phyloP scores from a whole-genome alignment of 2,329 filamentous ascomycete species.

The Tolypocladium tundrense region DNA sequence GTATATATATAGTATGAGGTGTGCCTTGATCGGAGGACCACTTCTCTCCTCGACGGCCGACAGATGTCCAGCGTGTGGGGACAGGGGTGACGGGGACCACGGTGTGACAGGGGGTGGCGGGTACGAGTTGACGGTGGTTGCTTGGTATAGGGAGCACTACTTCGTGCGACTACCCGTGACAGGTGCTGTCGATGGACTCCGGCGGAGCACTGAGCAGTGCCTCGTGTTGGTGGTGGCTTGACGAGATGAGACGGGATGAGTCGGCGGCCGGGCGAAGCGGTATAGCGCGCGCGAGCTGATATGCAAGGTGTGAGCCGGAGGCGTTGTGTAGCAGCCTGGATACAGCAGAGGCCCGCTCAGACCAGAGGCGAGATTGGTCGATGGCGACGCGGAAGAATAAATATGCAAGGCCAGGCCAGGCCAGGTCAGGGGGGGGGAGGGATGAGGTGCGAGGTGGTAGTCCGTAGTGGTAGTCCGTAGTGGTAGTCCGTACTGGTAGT shows the following conservation, averaged over 20 bases:
- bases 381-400: neutral
- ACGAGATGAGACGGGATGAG: neutral
- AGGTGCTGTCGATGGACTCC: neutral
- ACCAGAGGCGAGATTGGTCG: neutral
- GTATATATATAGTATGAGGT: constrained; percentile 7
- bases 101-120: neutral
- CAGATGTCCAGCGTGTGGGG: neutral
- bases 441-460: neutral
- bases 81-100: neutral
- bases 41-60: neutral
- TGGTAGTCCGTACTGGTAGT: too few relatives aligned
- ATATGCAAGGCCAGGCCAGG: neutral
- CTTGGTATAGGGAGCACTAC: neutral
- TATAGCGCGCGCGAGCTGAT: neutral
- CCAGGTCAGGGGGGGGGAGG: neutral
- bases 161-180: neutral
- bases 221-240: neutral
- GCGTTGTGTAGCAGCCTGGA: neutral
- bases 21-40: neutral
- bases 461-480: too few relatives aligned
- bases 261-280: neutral
- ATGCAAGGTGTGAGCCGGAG: neutral
- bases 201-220: neutral
- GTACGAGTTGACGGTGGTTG: neutral
- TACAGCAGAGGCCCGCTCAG: neutral